Evolutionary conservation across 345 rosid species (phyloP).

Genomic region (Luvunga scandens): DNA sequence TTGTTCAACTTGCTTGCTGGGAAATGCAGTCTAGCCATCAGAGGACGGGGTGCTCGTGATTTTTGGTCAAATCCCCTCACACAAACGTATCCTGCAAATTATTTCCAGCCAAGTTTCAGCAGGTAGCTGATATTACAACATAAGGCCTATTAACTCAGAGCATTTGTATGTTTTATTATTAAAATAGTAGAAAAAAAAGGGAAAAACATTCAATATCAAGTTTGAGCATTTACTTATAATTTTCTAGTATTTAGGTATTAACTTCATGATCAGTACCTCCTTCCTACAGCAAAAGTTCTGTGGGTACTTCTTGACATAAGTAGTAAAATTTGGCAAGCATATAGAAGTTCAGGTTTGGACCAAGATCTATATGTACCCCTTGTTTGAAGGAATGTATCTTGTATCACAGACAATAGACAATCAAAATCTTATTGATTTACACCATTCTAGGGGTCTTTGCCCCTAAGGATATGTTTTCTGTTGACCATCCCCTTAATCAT

Average conservation of each 20-base stretch:
- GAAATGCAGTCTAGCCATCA: conserved; percentile 79
- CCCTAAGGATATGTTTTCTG: not conserved
- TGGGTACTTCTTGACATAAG: not conserved
- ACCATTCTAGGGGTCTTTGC: not conserved
- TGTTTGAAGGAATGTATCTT: not conserved
- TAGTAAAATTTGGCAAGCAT: not conserved
- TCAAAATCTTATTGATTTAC: not conserved
- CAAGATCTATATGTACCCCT: not conserved
- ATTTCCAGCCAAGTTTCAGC: conserved; percentile 12
- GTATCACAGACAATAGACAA: not conserved
- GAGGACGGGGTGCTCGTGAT: conserved; percentile 70
- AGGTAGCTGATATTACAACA: not conserved
- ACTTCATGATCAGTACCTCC: not conserved
- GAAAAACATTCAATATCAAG: not conserved
- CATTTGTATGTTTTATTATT: not conserved
- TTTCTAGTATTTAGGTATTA: not conserved
- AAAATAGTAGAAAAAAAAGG: not conserved
- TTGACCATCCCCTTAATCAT: not conserved
- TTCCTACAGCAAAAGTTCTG: not conserved
- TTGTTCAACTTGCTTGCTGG: conserved; percentile 65
- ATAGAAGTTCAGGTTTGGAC: not conserved
- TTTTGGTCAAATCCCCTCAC: conserved; percentile 82
- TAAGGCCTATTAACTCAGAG: not conserved
- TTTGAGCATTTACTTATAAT: not conserved
- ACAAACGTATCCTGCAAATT: conserved; percentile 77